Evolutionary conservation across 495 filamentous ascomycete genomes (phyloP).

Genomic region (Hyaloscypha variabilis): DNA sequence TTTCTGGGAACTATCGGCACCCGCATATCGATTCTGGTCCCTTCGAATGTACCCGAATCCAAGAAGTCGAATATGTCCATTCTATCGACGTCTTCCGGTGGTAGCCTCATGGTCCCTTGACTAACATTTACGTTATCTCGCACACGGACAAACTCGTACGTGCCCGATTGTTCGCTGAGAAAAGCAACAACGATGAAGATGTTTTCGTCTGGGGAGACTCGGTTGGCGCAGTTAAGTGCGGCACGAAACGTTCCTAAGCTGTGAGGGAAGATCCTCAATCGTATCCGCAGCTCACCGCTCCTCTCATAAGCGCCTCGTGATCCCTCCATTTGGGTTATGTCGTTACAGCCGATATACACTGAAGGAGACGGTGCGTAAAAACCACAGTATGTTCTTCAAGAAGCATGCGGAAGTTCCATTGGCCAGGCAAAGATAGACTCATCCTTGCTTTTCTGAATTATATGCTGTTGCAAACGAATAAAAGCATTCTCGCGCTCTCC

Average conservation of each 20-base stretch:
- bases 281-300: neutral
- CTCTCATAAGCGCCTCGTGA: neutral
- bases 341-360: neutral
- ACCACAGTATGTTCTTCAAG: neutral
- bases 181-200: neutral
- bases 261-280: neutral
- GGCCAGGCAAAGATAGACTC: neutral
- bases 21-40: neutral
- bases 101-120: neutral
- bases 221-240: neutral
- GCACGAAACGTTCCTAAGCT: no score
- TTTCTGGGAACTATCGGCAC: neutral
- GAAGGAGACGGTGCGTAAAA: neutral
- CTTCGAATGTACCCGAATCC: no score
- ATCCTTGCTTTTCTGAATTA: neutral
- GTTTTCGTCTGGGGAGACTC: no score
- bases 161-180: neutral
- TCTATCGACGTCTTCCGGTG: neutral
- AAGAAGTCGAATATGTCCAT: no score
- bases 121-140: neutral
- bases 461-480: conserved; percentile 1
- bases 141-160: neutral
- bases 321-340: neutral
- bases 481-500: conserved; percentile 4
- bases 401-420: neutral